Evolutionary conservation across 208 protist species (phyloP), one percentile per base, ranked within the genome.

Genomic region (Trypanosoma platydactyli): DNA sequence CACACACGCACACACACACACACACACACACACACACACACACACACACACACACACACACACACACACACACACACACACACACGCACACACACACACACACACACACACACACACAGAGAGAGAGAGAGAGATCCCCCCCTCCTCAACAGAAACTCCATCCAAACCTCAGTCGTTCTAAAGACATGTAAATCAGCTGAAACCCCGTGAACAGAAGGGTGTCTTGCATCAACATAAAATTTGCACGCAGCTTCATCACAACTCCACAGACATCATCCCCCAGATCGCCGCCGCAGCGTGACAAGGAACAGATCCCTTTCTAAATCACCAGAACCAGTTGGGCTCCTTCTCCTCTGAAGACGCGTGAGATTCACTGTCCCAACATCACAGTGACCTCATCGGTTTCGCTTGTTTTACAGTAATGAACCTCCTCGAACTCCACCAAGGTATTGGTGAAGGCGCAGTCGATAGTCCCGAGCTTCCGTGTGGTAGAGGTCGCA

Each of bases 401-500:
- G 6, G 50, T 38, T 57, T 50, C 5, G 57, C 41, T 38, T 35
- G 15, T 22, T 40, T 13, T 22, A 54, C 51, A 15, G 59, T 53
- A 62, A 79, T n/a, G 75, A 12, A 83, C n/a, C n/a, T 77, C 69
- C 44, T 83, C 73, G 55, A 77, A 80, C 27, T 68, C 50, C n/a
- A 16, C 57, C 60, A 51, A 65, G 61, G 6, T 61, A n/a, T 45
- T 49, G 63, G 41, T 85, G 80, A 16, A 81, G 20, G 35, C 74
- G 62, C 50, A 68, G 52, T 64, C 82, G 55, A 54, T 79, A 85
- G 64, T 85, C 80, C 30, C 81, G 55, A 9, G 68, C 80, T 15
- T 75, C 62, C 20, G 56, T 25, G 38, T 56, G 54, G 66, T 85
- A 85, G 15, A 73, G 48, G 12, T 22, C 57, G 52, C 25, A 22